Evolutionary conservation across 176 grass and related monocot species (phyloP).

Genomic region (Bothriochloa decipiens): DNA sequence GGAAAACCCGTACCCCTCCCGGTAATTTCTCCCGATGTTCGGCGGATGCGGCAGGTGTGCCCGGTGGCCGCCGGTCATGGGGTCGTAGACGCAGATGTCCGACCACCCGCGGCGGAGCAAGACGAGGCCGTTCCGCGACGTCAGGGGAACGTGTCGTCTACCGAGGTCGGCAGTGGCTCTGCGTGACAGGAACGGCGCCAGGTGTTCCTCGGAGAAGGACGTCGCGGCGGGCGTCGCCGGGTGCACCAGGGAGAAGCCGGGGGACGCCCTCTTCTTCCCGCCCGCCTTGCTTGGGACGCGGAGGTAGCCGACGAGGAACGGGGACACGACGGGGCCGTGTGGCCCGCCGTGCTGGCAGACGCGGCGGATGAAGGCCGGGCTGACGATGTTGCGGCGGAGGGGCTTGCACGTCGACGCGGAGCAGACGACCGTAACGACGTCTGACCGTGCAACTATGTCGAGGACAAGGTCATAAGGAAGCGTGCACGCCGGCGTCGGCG

Average conservation of each 20-base stretch:
- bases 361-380: not conserved
- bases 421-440: not conserved
- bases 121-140: not conserved
- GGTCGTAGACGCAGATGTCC: not conserved
- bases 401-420: not conserved
- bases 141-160: not conserved
- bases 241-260: not conserved
- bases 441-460: not conserved
- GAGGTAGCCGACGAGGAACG: not conserved
- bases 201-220: not conserved
- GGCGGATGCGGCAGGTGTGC: not conserved
- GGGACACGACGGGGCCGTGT: too few species aligned
- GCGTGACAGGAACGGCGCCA: not conserved
- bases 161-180: accelerated
- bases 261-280: accelerated
- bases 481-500: too few species aligned
- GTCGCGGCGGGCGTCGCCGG: not conserved
- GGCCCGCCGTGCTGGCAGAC: not conserved
- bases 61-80: not conserved
- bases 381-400: not conserved
- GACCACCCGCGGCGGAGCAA: not conserved
- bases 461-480: not conserved
- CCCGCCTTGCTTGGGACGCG: too few species aligned
- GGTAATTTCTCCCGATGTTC: not conserved
- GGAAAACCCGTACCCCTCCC: accelerated